phyloP scores from a whole-genome alignment of 2,329 filamentous ascomycete species.

The Diaporthe vaccinii region DNA sequence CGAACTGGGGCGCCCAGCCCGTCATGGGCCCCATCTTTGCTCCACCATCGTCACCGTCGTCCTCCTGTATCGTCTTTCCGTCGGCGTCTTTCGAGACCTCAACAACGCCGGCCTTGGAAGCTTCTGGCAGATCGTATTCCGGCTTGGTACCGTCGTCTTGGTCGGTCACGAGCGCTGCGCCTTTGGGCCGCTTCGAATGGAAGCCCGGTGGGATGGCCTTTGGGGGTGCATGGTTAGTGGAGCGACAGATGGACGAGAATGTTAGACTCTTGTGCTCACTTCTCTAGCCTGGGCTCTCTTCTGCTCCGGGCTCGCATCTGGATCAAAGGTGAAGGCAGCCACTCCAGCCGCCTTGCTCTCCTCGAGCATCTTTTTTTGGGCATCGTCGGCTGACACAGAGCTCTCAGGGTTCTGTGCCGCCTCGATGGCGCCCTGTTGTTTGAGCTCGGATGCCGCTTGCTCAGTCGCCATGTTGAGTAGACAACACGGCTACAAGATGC shows the following conservation, averaged over 20 bases:
- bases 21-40: slow-evolving; percentile 70
- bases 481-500: slow-evolving; percentile 34
- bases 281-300: slow-evolving; percentile 85
- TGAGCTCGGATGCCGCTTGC: slow-evolving; percentile 71
- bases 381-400: slow-evolving; percentile 76
- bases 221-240: slow-evolving; percentile 5
- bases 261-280: slow-evolving; percentile 67
- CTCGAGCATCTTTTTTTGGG: slow-evolving; percentile 79
- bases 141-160: slow-evolving; percentile 78
- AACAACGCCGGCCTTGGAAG: slow-evolving; percentile 78
- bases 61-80: slow-evolving; percentile 63
- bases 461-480: slow-evolving; percentile 49
- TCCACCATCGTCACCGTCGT: slow-evolving; percentile 67
- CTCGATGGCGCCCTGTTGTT: slow-evolving; percentile 84
- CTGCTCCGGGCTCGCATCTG: slow-evolving; percentile 84
- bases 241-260: neutral
- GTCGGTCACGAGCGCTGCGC: slow-evolving; percentile 82
- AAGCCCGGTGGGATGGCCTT: slow-evolving; percentile 76
- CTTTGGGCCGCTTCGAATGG: slow-evolving; percentile 72
- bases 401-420: slow-evolving; percentile 80
- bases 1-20: slow-evolving; percentile 92
- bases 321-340: slow-evolving; percentile 87
- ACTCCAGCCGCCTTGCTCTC: slow-evolving; percentile 85
- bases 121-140: slow-evolving; percentile 82
- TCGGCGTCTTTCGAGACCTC: slow-evolving; percentile 64